Evolutionary conservation across 345 rosid genomes (phyloP), one percentile per base, ranked within the genome.

Genomic region (Populus simonii): DNA sequence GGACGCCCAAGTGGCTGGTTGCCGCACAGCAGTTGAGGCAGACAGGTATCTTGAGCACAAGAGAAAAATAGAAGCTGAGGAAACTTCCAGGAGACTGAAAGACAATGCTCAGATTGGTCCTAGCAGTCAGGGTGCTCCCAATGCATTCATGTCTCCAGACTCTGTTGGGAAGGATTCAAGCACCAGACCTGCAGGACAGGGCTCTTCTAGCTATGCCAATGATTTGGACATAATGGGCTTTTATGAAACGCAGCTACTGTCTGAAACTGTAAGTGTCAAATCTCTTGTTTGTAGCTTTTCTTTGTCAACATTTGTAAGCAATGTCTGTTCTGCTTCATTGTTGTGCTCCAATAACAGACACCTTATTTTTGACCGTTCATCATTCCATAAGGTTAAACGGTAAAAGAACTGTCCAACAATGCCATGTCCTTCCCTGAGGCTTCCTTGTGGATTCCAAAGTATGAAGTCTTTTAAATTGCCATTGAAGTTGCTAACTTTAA

Each of bases 1-100:
- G 99, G 98, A 94, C 74, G 98, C 99, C 45, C 94, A 86, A 77
- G 82, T 89, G 63, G 97, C 98, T 77, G 98, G 98, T 77, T 96
- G 98, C 75, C 90, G 92, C 17, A 86, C 97, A 31, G 79, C 95
- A 39, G 90, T 90, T 39, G 98, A 94, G 87, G 97, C 97, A 45
- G 97, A 94, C 75, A 84, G 88, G 71, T 90, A 89, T 68, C 75
- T 89, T 23, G 94, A 87, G 75, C 87, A 75, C 63, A 93, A 93
- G 71, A 86, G 88, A 83, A 89, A 87, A 87, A 84, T 90, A 77
- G 98, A 91, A 79, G 91, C 88, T 10, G 97, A 91, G 80, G 99
- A 95, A 83, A 90, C 84, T 79, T 82, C 86, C 80, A 88, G 80
- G 73, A 83, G 94, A 80, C 87, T 84, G 76, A 94, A 94, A 90